These are phyloP conservation scores for Fusarium albidum DNA, from an alignment of 2,329 filamentous ascomycete genomes.

Conservation along the genomic window DNA sequence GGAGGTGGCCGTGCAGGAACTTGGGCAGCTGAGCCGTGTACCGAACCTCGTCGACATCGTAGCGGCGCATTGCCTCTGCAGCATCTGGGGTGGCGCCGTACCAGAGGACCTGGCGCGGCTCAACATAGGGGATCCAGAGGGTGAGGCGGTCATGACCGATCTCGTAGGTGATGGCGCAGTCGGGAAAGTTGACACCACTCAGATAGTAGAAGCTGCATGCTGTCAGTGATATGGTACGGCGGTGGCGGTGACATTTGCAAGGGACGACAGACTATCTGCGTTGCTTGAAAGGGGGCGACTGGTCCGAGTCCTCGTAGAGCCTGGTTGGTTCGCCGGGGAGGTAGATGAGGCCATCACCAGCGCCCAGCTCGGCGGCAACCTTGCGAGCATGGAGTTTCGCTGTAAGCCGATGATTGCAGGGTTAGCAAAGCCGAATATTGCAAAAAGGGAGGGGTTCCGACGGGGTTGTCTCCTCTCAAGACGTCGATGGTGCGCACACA, in stretches of 20 bases:
- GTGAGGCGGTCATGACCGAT: constrained; percentile 68
- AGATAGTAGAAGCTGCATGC: constrained; percentile 65
- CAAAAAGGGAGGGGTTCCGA: not conserved
- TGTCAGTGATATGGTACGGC: not conserved
- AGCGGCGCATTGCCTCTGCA: constrained; percentile 67
- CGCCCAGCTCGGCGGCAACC: constrained; percentile 60
- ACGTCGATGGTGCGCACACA: constrained; percentile 31
- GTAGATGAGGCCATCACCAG: constrained; percentile 61
- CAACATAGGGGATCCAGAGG: constrained; percentile 77
- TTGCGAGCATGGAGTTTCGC: constrained; percentile 66
- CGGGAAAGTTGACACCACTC: constrained; percentile 61
- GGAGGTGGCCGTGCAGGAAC: constrained; percentile 51
- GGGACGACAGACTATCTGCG: constrained; percentile 60
- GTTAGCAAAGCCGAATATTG: not conserved
- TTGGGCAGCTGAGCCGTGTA: constrained; percentile 63
- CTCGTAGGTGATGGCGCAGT: constrained; percentile 66
- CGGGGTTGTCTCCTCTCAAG: not conserved
- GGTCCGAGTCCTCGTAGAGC: constrained; percentile 67
- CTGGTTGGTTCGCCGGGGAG: constrained; percentile 60
- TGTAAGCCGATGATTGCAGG: constrained; percentile 33
- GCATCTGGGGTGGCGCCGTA: constrained; percentile 67
- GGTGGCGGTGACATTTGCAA: not conserved
- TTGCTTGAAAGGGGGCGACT: constrained; percentile 63
- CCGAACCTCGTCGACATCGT: constrained; percentile 76
- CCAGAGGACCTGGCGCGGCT: constrained; percentile 69